A percentile compares a stretch with the other conserved stretches of the same genome.
phyloP scores from a whole-genome alignment of 192 early-diverging fungal genomes.

The Coemansia sp. region DNA sequence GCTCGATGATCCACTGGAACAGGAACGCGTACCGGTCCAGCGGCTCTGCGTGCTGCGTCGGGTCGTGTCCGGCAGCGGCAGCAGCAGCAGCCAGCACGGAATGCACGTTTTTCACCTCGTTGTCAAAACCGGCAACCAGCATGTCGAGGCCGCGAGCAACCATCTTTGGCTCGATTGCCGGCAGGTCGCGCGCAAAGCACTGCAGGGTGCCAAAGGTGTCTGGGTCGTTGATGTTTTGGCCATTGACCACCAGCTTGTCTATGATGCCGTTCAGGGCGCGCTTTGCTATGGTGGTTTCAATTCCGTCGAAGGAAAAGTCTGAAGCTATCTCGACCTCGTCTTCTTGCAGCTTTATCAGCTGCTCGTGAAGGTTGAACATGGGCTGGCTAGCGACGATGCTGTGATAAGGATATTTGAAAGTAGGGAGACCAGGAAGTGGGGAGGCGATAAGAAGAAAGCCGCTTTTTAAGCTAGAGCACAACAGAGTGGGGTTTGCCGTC shows the following conservation, averaged over 20 bases:
- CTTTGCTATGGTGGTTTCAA: conserved; percentile 36
- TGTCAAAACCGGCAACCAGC: conserved; percentile 66
- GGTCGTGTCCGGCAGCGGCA: conserved; percentile 64
- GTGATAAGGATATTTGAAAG: conserved; percentile 1
- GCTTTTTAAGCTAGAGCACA: not conserved
- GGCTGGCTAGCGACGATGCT: not conserved
- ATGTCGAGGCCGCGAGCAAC: conserved; percentile 64
- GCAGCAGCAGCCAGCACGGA: conserved; percentile 63
- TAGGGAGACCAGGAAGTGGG: not conserved
- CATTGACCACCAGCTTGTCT: conserved; percentile 49
- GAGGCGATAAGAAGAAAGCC: not conserved
- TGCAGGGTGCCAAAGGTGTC: conserved; percentile 26
- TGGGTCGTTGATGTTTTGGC: conserved; percentile 38
- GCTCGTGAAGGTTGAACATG: conserved; percentile 58
- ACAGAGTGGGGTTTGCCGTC: too few species aligned
- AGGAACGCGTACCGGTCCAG: conserved; percentile 84
- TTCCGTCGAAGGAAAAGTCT: conserved; percentile 40
- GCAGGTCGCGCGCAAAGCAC: conserved; percentile 53
- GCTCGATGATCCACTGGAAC: conserved; percentile 75
- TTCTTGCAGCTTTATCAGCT: conserved; percentile 60
- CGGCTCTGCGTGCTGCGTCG: conserved; percentile 58
- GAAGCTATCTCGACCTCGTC: conserved; percentile 45
- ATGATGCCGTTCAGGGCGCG: conserved; percentile 54
- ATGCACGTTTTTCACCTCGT: conserved; percentile 61
- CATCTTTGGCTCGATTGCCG: conserved; percentile 41